Base-by-base conservation (phyloP, 2,329 filamentous ascomycete species). In the Phoma sp. region DNA sequence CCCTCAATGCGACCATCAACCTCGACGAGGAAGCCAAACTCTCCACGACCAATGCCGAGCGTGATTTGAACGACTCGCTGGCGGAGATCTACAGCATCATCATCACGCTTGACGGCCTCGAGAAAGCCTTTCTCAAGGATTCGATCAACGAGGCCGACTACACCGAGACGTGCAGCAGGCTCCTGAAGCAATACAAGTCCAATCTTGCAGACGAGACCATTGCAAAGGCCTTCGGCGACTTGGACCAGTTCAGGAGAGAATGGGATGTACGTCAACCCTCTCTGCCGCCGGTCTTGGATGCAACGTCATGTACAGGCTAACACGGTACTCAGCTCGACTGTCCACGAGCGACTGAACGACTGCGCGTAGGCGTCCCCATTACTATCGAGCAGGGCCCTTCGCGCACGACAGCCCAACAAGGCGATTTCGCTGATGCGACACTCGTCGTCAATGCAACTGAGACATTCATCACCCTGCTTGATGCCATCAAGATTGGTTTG, bases 61-160 rank as follows among this genome's bases (percentile, higher is more conserved):
- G 94, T 58, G 93, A 99, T 73, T 82, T 98, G 1, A 92, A 97
- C 75, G 95, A 98, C 72, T 98, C 95, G 1, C 86, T 99, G 13
- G 95, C 94, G 51, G 95, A 99, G 77, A 88, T 99, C 22, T 99
- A 98, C 78, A 96, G 93, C 78, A 98, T 99, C 64, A 94, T 99
- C 33, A 85, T 97, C 58, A 98, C 95, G 0, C 82, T 99, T 3
- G 95, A 99, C 73, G 92, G 96, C 61, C 85, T 99, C 1, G 95
- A 99, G 71, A 96, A 96, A 75, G 96, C 94, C 0, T 99, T 96
- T 72, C 85, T 99, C 35, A 96, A 96, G 72, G 95, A 99, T 81
- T 94, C 92, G 21, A 89, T 99, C 45, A 86, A 90, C 6, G 95
- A 98, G 77, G 83, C 84, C 47, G 94, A 97, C 69, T 99, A 99